phyloP scores from a whole-genome alignment of 2,329 filamentous ascomycete species.

The Penicillium aurantiogriseum region DNA sequence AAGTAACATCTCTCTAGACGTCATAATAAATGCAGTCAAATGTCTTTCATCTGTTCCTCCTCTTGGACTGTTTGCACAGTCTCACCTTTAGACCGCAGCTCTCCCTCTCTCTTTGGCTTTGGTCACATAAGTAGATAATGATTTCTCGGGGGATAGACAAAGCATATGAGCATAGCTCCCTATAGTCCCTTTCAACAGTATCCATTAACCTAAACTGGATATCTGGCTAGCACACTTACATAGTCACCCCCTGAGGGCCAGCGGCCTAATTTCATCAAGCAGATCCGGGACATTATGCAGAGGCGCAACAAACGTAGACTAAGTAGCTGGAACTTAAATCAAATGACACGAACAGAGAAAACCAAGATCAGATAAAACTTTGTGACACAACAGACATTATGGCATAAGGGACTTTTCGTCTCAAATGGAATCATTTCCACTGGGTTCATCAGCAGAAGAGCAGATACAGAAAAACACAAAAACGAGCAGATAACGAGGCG shows the following conservation, averaged over 20 bases:
- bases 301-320: neutral
- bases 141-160: neutral
- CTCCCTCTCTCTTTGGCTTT: neutral
- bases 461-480: neutral
- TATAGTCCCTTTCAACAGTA: neutral
- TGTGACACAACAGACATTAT: conserved; percentile 1
- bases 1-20: neutral
- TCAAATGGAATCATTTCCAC: neutral
- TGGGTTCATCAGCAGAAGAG: neutral
- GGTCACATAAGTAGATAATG: too few relatives aligned
- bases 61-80: neutral
- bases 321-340: neutral
- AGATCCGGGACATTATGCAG: neutral
- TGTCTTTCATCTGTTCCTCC: neutral
- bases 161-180: neutral
- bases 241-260: neutral
- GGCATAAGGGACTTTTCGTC: neutral
- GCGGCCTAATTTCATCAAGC: conserved; percentile 1
- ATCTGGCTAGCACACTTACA: conserved; percentile 6
- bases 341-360: neutral
- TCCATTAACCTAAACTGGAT: conserved; percentile 5
- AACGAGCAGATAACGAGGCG: conserved; percentile 4
- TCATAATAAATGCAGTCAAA: neutral
- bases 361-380: neutral
- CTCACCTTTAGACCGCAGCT: neutral